These are phyloP conservation scores for Psilocybe cubensis DNA, from an alignment of 768 basidiomycete genomes.

Conservation along the genomic window DNA sequence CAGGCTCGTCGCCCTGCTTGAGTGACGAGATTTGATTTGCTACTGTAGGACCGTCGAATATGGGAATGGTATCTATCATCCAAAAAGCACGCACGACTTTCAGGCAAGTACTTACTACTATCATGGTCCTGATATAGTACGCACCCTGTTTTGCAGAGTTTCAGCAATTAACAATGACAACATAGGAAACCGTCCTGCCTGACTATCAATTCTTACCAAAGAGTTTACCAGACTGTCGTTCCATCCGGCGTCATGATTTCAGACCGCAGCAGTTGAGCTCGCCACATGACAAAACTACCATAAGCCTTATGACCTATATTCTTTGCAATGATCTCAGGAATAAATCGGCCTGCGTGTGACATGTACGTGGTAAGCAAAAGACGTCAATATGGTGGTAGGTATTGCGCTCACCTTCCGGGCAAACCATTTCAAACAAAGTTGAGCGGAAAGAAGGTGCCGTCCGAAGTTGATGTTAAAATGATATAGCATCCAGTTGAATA, in stretches of 20 bases:
- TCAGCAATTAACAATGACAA: neutral
- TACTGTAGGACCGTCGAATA: slow-evolving; percentile 58
- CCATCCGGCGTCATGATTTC: slow-evolving; percentile 18
- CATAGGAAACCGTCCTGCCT: slow-evolving; percentile 1
- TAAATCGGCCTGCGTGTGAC: slow-evolving; percentile 2
- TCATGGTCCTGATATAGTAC: slow-evolving; percentile 1
- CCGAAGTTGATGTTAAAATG: slow-evolving; percentile 57
- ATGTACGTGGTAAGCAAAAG: neutral
- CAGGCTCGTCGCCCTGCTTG: neutral
- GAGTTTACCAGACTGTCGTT: slow-evolving; percentile 16
- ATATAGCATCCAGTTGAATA: neutral
- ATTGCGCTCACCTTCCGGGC: slow-evolving; percentile 47
- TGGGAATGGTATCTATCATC: slow-evolving; percentile 52
- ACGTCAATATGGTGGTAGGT: neutral
- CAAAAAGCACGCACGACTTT: neutral
- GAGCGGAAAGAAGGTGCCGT: slow-evolving; percentile 65
- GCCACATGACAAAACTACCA: neutral
- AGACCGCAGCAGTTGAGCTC: neutral
- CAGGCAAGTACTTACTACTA: slow-evolving; percentile 1
- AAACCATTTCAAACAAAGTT: slow-evolving; percentile 73
- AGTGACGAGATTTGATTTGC: slow-evolving; percentile 60
- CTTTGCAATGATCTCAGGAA: slow-evolving; percentile 40
- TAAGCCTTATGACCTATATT: slow-evolving; percentile 41
- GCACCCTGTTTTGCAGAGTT: neutral
- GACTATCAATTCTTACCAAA: slow-evolving; percentile 10